Conservation (phyloP, 1,284 basidiomycete species). For the Violaceomyces palustris region DNA sequence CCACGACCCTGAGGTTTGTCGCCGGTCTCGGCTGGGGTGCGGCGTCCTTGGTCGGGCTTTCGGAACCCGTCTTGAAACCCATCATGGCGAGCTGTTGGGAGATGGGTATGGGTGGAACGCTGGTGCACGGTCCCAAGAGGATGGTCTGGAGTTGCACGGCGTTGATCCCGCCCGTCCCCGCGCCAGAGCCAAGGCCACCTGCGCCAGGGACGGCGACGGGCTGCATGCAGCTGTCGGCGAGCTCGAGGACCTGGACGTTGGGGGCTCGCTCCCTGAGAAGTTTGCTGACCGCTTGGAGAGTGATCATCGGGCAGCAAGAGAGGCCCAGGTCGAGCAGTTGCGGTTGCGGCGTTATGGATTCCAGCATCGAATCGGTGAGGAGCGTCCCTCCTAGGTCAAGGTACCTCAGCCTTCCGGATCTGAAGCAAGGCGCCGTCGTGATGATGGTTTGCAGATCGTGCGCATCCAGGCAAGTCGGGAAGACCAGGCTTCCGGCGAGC, state of each 20-base stretch:
- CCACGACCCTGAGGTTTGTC: constrained; percentile 80
- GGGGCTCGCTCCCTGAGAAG: constrained; percentile 69
- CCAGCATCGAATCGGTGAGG: constrained; percentile 59
- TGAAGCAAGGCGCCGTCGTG: constrained; percentile 73
- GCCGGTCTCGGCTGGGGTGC: constrained; percentile 27
- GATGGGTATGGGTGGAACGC: constrained; percentile 40
- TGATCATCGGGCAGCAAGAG: constrained; percentile 72
- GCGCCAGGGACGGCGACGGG: constrained; percentile 57
- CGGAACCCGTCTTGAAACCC: constrained; percentile 44
- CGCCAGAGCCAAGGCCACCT: no score
- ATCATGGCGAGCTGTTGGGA: constrained; percentile 43
- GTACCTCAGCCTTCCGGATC: constrained; percentile 70
- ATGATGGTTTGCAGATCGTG: constrained; percentile 70
- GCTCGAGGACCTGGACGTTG: constrained; percentile 78
- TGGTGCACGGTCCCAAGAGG: constrained; percentile 56
- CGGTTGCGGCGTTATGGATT: constrained; percentile 64
- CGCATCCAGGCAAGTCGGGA: constrained; percentile 69
- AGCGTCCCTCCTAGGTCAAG: constrained; percentile 83
- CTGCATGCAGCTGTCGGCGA: constrained; percentile 63
- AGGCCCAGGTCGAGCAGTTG: constrained; percentile 64
- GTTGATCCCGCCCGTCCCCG: constrained; percentile 60
- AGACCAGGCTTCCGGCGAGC: constrained; percentile 82
- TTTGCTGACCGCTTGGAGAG: constrained; percentile 64
- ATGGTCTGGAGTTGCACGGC: constrained; percentile 57
- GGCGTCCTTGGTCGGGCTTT: constrained; percentile 36